Evolutionary conservation across 192 early-diverging fungal genomes (phyloP).

Genomic region (Rhizophagus prolifer): DNA sequence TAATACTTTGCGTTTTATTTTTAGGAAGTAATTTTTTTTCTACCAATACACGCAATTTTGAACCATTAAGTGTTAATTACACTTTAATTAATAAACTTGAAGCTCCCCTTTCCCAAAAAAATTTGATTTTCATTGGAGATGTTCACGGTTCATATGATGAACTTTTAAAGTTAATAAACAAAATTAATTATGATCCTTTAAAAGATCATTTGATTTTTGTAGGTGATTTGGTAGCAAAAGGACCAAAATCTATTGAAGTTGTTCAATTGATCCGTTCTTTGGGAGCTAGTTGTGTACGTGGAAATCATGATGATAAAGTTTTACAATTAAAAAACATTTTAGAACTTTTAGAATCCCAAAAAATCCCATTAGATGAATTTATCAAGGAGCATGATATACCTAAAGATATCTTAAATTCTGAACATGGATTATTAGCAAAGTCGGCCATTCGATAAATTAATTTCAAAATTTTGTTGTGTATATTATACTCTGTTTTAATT

Average conservation of each 20-base stretch:
- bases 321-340: slow-evolving; percentile 57
- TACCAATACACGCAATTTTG: background rate
- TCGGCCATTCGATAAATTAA: slow-evolving; percentile 16
- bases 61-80: background rate
- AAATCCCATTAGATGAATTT: slow-evolving; percentile 16
- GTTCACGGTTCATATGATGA: slow-evolving; percentile 63
- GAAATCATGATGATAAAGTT: slow-evolving; percentile 76
- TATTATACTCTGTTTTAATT: background rate
- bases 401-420: slow-evolving; percentile 32
- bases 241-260: slow-evolving; percentile 59
- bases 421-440: slow-evolving; percentile 41
- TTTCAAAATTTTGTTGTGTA: background rate
- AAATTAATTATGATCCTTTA: slow-evolving; percentile 35
- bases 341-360: slow-evolving; percentile 33
- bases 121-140: slow-evolving; percentile 65
- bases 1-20: background rate
- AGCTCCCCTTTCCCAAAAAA: background rate
- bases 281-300: slow-evolving; percentile 57
- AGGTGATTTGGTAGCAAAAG: slow-evolving; percentile 68
- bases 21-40: background rate
- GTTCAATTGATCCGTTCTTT: slow-evolving; percentile 49
- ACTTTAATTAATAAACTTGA: background rate
- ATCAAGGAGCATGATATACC: slow-evolving; percentile 17
- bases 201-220: slow-evolving; percentile 63
- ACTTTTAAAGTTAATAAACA: slow-evolving; percentile 51